These are phyloP conservation scores for Aspergillus nanangensis DNA, from an alignment of 495 filamentous ascomycete genomes.

Conservation along the genomic window DNA sequence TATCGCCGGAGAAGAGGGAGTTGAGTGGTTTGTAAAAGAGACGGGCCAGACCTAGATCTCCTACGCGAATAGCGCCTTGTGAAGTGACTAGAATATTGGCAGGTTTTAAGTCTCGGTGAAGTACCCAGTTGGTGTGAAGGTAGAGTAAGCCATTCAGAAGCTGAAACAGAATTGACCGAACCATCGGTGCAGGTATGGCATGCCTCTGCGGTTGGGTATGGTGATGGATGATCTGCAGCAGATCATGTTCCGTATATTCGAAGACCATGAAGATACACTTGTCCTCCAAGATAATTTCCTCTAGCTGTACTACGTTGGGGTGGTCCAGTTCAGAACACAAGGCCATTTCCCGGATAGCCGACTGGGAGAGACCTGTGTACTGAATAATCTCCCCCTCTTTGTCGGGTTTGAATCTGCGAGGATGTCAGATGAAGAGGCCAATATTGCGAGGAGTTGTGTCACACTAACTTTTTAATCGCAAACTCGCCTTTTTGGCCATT, in stretches of 20 bases:
- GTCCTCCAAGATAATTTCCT: constrained; percentile 96
- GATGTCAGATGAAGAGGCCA: constrained; percentile 3
- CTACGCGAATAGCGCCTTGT: constrained; percentile 83
- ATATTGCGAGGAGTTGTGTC: constrained; percentile 2
- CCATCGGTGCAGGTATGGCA: constrained; percentile 79
- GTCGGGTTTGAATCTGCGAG: constrained; percentile 87
- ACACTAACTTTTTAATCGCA: constrained; percentile 82
- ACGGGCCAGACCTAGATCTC: constrained; percentile 86
- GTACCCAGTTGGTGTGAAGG: constrained; percentile 93
- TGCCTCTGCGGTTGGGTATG: constrained; percentile 85
- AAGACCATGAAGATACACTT: constrained; percentile 99
- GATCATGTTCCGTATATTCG: constrained; percentile 95
- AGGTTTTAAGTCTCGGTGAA: constrained; percentile 95
- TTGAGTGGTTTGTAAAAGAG: constrained; percentile 92
- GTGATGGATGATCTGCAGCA: constrained; percentile 97
- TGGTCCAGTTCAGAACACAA: constrained; percentile 91
- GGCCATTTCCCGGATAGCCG: constrained; percentile 97
- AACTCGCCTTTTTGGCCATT: constrained; percentile 75
- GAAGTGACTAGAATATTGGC: constrained; percentile 99
- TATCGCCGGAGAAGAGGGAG: constrained; percentile 88
- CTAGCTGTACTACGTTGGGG: constrained; percentile 81
- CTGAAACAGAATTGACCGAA: constrained; percentile 92
- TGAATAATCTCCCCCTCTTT: constrained; percentile 93
- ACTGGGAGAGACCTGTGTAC: constrained; percentile 97
- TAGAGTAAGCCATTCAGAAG: constrained; percentile 91